These are phyloP conservation scores for Cladophialophora immunda DNA, from an alignment of 2,329 filamentous ascomycete genomes.

Conservation along the genomic window DNA sequence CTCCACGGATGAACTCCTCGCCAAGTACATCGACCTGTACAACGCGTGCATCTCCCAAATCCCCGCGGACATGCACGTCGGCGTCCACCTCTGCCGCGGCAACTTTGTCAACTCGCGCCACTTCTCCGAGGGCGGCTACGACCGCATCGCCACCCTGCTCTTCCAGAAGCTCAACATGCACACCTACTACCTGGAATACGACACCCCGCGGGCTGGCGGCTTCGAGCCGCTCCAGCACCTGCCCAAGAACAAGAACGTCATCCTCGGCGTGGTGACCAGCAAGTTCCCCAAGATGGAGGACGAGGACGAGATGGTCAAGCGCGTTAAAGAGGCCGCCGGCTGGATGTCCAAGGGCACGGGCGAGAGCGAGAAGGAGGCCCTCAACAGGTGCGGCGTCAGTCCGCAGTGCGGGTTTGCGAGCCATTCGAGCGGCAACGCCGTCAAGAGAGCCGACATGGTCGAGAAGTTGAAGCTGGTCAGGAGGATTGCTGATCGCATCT, in stretches of 20 bases:
- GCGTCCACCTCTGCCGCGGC: slow-evolving; percentile 71
- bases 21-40: slow-evolving; percentile 75
- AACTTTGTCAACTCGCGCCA: slow-evolving; percentile 69
- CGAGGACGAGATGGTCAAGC: slow-evolving; percentile 64
- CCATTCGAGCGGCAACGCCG: slow-evolving; percentile 71
- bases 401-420: slow-evolving; percentile 75
- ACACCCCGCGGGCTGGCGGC: slow-evolving; percentile 66
- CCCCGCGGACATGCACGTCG: slow-evolving; percentile 73
- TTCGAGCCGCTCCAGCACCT: slow-evolving; percentile 68
- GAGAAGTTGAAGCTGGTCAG: slow-evolving; percentile 72
- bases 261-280: slow-evolving; percentile 66
- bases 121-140: slow-evolving; percentile 70
- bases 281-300: slow-evolving; percentile 67
- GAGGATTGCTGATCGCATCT: slow-evolving; percentile 72
- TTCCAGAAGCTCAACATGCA: slow-evolving; percentile 66
- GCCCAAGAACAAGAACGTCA: slow-evolving; percentile 65
- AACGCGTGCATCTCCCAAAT: slow-evolving; percentile 70
- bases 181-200: slow-evolving; percentile 72
- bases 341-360: slow-evolving; percentile 70
- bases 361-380: slow-evolving; percentile 68
- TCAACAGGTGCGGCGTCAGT: slow-evolving; percentile 70
- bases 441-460: slow-evolving; percentile 71
- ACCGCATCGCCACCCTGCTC: slow-evolving; percentile 68
- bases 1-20: slow-evolving; percentile 71
- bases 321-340: slow-evolving; percentile 66